Conservation (phyloP, 179 eudicot species). For the Silene vulgaris region DNA sequence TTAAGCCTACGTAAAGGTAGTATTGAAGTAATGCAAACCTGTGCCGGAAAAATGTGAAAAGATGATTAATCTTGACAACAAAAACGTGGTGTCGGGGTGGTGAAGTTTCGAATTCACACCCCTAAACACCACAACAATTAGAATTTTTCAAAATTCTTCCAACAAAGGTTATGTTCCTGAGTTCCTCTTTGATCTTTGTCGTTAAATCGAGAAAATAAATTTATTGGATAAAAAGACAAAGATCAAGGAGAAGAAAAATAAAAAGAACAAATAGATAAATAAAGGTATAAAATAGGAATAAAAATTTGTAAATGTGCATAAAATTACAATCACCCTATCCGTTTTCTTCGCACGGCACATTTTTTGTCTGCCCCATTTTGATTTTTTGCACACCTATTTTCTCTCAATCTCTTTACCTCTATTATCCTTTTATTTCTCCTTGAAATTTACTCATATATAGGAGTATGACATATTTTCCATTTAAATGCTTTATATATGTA, state of each 20-base stretch:
- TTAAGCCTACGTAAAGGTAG: background rate
- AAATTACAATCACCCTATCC: constrained; percentile 8
- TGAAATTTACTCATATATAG: too few species aligned
- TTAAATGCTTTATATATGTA: too few species aligned
- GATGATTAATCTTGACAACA: constrained; percentile 14
- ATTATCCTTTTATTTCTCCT: background rate
- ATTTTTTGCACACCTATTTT: background rate
- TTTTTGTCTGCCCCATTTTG: background rate
- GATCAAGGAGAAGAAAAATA: background rate
- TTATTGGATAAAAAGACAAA: constrained; percentile 2
- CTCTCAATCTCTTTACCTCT: background rate
- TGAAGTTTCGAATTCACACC: background rate
- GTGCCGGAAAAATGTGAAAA: constrained; percentile 12
- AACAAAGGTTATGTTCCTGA: too few species aligned
- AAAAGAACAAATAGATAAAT: background rate
- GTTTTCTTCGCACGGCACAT: constrained; percentile 15
- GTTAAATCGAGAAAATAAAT: background rate
- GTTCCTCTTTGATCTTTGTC: background rate
- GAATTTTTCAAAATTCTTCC: constrained; percentile 13
- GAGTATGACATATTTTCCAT: too few species aligned
- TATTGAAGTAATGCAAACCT: constrained; percentile 14
- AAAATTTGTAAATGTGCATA: background rate
- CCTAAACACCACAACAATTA: constrained; percentile 7
- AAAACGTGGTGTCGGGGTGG: constrained; percentile 1
- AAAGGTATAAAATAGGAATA: background rate